These are phyloP conservation scores for Ceratocystis eucalypticola DNA, from an alignment of 2,329 filamentous ascomycete genomes.

Conservation along the genomic window DNA sequence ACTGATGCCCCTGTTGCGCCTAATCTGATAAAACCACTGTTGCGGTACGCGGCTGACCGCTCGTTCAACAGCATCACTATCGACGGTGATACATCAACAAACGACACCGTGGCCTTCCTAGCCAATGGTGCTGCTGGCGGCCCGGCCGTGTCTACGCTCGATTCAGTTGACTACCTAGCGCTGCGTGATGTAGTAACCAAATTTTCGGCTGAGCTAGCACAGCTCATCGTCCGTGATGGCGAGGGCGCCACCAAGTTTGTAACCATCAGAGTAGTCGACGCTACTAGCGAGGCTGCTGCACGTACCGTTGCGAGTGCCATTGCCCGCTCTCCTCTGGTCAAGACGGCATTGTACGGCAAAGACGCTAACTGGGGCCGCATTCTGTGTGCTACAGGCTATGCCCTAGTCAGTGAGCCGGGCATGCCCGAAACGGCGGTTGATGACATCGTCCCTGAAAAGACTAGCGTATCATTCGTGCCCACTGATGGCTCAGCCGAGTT, in stretches of 20 bases:
- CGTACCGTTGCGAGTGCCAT: constrained; percentile 75
- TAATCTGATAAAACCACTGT: constrained; percentile 50
- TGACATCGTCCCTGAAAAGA: constrained; percentile 54
- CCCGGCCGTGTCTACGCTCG: constrained; percentile 41
- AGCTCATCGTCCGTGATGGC: constrained; percentile 88
- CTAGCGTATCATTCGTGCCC: constrained; percentile 66
- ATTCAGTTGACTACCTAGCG: constrained; percentile 50
- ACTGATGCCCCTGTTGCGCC: constrained; percentile 76
- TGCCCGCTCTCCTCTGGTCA: constrained; percentile 82
- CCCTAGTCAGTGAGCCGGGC: constrained; percentile 46
- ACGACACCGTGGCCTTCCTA: constrained; percentile 89
- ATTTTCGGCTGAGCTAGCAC: constrained; percentile 73
- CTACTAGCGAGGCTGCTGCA: constrained; percentile 54
- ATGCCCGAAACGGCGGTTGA: constrained; percentile 44
- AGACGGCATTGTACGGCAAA: constrained; percentile 91
- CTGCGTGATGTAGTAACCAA: constrained; percentile 58
- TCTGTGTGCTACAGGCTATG: constrained; percentile 83
- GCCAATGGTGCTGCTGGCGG: constrained; percentile 88
- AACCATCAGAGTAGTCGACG: constrained; percentile 70
- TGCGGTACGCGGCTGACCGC: constrained; percentile 60
- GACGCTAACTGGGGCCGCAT: constrained; percentile 99
- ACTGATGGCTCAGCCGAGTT: constrained; percentile 63
- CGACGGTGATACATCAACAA: constrained; percentile 93
- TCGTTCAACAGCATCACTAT: constrained; percentile 97
- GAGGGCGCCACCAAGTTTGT: constrained; percentile 98